Evolutionary conservation across 768 basidiomycete genomes (phyloP).

Genomic region (Kwoniella dendrophila): DNA sequence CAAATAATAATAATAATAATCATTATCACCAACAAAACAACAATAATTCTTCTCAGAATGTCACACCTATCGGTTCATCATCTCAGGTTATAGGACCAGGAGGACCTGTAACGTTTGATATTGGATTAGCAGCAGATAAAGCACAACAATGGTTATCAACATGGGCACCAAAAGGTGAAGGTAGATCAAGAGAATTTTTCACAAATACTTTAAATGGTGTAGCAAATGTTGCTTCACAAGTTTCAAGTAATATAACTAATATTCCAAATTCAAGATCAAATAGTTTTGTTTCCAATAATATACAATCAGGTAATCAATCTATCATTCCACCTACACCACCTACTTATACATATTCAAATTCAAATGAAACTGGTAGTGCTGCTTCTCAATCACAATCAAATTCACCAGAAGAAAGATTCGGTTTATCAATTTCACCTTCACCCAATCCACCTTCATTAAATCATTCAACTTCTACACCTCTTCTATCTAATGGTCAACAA

Average conservation of each 20-base stretch:
- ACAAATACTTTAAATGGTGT: slow-evolving; percentile 42
- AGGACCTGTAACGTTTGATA: slow-evolving; percentile 19
- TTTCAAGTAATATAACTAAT: slow-evolving; percentile 30
- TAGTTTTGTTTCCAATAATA: slow-evolving; percentile 11
- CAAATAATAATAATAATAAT: no score
- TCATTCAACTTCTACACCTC: slow-evolving; percentile 32
- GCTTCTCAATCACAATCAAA: slow-evolving; percentile 9
- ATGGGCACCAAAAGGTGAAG: slow-evolving; percentile 50
- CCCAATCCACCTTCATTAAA: slow-evolving; percentile 23
- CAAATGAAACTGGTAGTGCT: neutral
- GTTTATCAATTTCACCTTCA: slow-evolving; percentile 6
- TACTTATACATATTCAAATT: neutral
- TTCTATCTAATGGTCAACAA: slow-evolving; percentile 1
- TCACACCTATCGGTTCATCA: neutral
- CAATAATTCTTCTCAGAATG: neutral
- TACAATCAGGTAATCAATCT: neutral
- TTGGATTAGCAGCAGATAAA: slow-evolving; percentile 33
- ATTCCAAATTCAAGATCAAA: slow-evolving; percentile 19
- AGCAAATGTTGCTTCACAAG: slow-evolving; percentile 44
- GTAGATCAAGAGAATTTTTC: slow-evolving; percentile 40
- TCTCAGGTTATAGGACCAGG: slow-evolving; percentile 4
- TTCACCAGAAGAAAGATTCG: slow-evolving; percentile 9
- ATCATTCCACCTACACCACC: slow-evolving; percentile 2
- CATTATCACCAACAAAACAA: neutral
- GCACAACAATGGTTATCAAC: slow-evolving; percentile 45